Conservation (phyloP, 257 asterid genomes). For the Capsicum pubescens region DNA sequence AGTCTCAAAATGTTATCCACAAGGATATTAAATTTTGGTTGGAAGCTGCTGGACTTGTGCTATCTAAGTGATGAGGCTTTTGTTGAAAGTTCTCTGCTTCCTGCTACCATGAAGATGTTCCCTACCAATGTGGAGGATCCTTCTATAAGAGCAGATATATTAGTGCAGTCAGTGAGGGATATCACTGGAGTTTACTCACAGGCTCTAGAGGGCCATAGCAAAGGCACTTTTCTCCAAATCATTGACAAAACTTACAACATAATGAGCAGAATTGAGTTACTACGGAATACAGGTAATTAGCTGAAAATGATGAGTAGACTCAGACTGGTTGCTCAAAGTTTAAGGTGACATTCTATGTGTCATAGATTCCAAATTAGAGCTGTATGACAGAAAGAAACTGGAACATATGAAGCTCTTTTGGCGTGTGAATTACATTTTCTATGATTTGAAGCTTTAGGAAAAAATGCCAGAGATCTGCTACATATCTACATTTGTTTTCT, state of each 20-base stretch:
- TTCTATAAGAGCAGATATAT: constrained; percentile 77
- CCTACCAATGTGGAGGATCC: constrained; percentile 96
- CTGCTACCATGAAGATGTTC: constrained; percentile 77
- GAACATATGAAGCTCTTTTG: not conserved
- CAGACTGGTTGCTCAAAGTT: not conserved
- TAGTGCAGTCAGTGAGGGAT: constrained; percentile 73
- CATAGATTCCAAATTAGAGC: constrained; percentile 3
- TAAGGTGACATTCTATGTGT: not conserved
- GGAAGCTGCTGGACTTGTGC: constrained; percentile 75
- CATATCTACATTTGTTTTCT: constrained; percentile 13
- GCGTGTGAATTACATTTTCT: constrained; percentile 20
- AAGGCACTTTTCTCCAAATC: constrained; percentile 72
- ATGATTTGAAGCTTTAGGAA: constrained; percentile 12
- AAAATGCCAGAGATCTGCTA: not conserved
- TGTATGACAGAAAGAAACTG: constrained; percentile 3
- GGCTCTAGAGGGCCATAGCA: constrained; percentile 41
- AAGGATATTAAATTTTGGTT: constrained; percentile 71
- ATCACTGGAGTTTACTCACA: constrained; percentile 49
- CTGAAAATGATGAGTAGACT: constrained; percentile 13
- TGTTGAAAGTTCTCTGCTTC: constrained; percentile 53
- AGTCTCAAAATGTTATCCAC: constrained; percentile 71
- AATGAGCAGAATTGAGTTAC: constrained; percentile 64
- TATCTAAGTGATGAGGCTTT: constrained; percentile 87
- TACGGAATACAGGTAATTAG: constrained; percentile 61
- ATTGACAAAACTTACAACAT: constrained; percentile 73